These are phyloP conservation scores for Artemisia tridentata DNA, from an alignment of 129 eudicot species.

Conservation along the genomic window DNA sequence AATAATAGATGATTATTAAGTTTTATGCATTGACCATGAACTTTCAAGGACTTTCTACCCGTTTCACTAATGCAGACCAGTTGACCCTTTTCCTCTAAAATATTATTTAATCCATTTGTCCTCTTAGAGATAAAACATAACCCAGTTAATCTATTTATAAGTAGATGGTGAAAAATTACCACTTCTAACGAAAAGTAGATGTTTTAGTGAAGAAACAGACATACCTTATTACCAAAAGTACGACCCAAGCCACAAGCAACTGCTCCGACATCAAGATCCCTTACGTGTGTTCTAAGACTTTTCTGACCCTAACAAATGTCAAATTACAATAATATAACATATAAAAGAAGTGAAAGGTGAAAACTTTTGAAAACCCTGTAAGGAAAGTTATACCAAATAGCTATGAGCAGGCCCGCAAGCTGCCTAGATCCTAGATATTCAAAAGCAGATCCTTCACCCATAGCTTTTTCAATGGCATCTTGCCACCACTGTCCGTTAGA, in stretches of 20 bases:
- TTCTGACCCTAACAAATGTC: slow-evolving; percentile 66
- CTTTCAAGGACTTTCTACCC: too few species aligned
- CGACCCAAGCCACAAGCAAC: slow-evolving; percentile 98
- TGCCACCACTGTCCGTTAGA: slow-evolving; percentile 93
- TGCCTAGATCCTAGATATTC: slow-evolving; percentile 96
- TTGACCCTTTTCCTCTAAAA: too few species aligned
- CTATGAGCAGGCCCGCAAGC: slow-evolving; percentile 85
- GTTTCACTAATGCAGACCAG: too few species aligned
- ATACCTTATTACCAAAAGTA: slow-evolving; percentile 94
- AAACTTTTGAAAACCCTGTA: slow-evolving; percentile 4
- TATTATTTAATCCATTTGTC: too few species aligned
- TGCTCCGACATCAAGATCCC: slow-evolving; percentile 94
- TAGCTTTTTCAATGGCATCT: slow-evolving; percentile 79
- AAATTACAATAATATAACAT: slow-evolving; percentile 18
- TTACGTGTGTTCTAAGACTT: slow-evolving; percentile 71
- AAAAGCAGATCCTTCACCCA: slow-evolving; percentile 76
- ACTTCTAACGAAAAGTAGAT: not conserved
- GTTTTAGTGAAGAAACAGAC: not conserved
- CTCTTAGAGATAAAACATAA: too few species aligned
- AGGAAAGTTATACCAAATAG: slow-evolving; percentile 62
- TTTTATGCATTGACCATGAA: too few species aligned
- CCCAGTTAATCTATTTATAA: too few species aligned
- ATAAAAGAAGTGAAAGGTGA: slow-evolving; percentile 7
- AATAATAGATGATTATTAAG: too few species aligned
- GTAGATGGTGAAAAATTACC: not conserved